Base-by-base conservation (phyloP, 2,329 filamentous ascomycete genomes). In the Botrytis squamosa region DNA sequence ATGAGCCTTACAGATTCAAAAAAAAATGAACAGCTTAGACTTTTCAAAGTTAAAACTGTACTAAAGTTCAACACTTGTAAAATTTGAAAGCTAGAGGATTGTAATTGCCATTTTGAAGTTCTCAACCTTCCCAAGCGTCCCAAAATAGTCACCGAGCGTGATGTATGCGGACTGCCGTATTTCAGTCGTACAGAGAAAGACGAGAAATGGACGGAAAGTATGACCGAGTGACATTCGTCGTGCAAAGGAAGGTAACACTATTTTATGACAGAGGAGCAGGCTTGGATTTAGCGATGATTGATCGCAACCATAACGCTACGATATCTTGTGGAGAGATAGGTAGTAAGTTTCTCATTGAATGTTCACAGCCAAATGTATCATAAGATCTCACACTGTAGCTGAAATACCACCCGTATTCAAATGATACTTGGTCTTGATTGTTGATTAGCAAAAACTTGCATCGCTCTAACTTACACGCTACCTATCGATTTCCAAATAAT, bases 231-330 rank as follows among this genome's bases (percentile, higher is more conserved):
- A 55, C 38, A 8, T 68, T 40, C 4, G 36, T 29, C 8, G 16
- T 12, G 3, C 12, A 3, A 29, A 38, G n/a, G 22, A 10, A 20
- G 4, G 36, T n/a, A 36, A 67, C 9, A 9, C 0, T 38, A n/a
- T 55, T 20, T 55, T 10, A 36, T 3, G 4, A 16, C 4, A 38
- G 14, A 33, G n/a, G 3, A 42, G 16, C 8, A 22, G 5, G 8
- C 33, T 22, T 14, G 6, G 25, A 18, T 68, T 29, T 3, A 18
- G 8, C 2, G 7, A 57, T 9, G 14, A 22, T 7, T 46, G 46
- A 8, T 14, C 3, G 20, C 4, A 67, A 7, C 3, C 16, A 33
- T 1, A 7, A 38, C 2, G 3, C 0, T 55, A 29, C 5, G 8
- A 42, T 33, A 0, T 14, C 8, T 25, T 5, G 25, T 18, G 9